Conservation (phyloP, 305 asterid genomes). For the Andrographis paniculata region DNA sequence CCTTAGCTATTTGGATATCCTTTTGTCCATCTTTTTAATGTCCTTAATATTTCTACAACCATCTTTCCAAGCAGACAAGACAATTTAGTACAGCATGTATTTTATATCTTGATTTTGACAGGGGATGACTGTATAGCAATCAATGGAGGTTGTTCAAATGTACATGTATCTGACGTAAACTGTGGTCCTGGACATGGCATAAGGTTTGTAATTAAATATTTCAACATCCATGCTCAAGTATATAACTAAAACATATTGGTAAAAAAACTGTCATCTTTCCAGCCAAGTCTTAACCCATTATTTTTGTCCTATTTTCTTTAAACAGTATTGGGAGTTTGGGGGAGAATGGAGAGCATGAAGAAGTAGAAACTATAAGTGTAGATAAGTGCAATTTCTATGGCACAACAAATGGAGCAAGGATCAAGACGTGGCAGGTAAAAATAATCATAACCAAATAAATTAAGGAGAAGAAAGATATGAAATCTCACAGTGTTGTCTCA, state of each 20-base stretch:
- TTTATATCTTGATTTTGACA: slow-evolving; percentile 2
- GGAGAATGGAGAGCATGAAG: slow-evolving; percentile 12
- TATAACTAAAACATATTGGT: background rate
- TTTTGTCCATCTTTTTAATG: background rate
- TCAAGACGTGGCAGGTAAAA: slow-evolving; percentile 46
- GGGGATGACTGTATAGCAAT: slow-evolving; percentile 44
- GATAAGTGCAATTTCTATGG: slow-evolving; percentile 24
- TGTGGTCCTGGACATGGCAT: slow-evolving; percentile 46
- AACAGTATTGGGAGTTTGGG: slow-evolving; percentile 41
- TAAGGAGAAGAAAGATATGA: background rate
- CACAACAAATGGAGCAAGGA: slow-evolving; percentile 33
- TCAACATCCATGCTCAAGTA: background rate
- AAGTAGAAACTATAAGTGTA: slow-evolving; percentile 26
- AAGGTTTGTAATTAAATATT: slow-evolving; percentile 30
- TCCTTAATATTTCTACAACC: background rate
- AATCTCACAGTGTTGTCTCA: background rate
- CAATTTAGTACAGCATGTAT: background rate
- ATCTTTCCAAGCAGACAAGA: too few relatives aligned
- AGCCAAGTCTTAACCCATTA: background rate
- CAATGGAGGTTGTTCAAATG: slow-evolving; percentile 25
- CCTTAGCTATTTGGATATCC: background rate
- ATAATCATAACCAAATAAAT: background rate
- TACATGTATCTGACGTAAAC: slow-evolving; percentile 20
- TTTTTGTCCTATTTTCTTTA: slow-evolving; percentile 2
- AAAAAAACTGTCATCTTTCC: background rate